Conservation (phyloP, 2,329 filamentous ascomycete genomes). For the Pseudogymnoascus sp. region DNA sequence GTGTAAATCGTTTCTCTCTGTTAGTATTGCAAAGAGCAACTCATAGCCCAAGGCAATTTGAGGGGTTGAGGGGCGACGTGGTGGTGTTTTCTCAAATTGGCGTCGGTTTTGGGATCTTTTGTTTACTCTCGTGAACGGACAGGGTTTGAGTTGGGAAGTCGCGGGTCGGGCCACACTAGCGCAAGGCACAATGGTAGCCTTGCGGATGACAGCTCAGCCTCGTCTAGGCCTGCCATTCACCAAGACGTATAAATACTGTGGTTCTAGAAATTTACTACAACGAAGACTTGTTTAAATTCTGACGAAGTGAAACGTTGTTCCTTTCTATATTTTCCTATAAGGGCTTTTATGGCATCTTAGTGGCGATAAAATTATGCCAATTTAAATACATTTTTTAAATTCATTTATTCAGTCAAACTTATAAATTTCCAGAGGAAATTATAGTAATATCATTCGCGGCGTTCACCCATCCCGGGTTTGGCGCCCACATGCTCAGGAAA, state of each 20-base stretch:
- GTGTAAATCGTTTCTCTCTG: background rate
- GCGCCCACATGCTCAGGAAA: no score
- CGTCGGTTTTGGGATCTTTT: conserved; percentile 13
- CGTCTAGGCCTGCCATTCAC: background rate
- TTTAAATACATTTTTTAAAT: background rate
- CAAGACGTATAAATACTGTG: background rate
- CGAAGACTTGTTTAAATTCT: background rate
- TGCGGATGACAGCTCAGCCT: background rate
- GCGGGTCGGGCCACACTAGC: conserved; percentile 4
- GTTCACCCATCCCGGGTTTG: no score
- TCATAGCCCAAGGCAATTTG: conserved; percentile 10
- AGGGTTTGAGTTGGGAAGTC: background rate
- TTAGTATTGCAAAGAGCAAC: background rate
- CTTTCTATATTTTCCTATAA: background rate
- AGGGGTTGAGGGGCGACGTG: conserved; percentile 1
- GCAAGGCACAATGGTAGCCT: background rate
- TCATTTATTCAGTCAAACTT: background rate
- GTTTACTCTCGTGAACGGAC: conserved; percentile 17
- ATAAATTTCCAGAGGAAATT: background rate
- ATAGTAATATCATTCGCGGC: no score
- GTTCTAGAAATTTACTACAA: background rate
- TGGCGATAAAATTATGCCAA: background rate
- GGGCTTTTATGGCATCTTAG: background rate
- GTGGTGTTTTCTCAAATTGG: background rate
- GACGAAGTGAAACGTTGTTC: background rate